These are phyloP conservation scores for Thelonectria blattea DNA, from an alignment of 2,329 filamentous ascomycete genomes.

Conservation along the genomic window DNA sequence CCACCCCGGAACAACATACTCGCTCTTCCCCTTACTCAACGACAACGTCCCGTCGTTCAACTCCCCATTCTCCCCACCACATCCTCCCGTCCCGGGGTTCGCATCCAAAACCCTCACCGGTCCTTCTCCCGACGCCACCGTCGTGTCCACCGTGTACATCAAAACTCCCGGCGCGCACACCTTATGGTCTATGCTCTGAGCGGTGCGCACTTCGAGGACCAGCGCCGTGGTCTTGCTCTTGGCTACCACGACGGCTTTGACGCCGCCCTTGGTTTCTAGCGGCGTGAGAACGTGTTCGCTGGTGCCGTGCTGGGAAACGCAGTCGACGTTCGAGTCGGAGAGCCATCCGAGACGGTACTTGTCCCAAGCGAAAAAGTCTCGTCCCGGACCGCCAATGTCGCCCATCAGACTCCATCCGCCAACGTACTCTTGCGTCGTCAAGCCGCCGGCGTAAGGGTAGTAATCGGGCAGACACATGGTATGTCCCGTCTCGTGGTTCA, in stretches of 20 bases:
- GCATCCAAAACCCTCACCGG: conserved; percentile 42
- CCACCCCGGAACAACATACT: conserved; percentile 20
- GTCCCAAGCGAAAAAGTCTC: conserved; percentile 48
- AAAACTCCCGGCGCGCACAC: conserved; percentile 44
- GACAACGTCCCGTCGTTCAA: conserved; percentile 43
- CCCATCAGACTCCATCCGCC: conserved; percentile 49
- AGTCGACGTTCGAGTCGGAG: conserved; percentile 42
- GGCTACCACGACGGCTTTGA: conserved; percentile 25
- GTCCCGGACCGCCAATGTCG: conserved; percentile 41
- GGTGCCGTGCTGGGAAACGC: conserved; percentile 33
- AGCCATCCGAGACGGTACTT: conserved; percentile 49
- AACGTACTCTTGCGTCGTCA: conserved; percentile 39
- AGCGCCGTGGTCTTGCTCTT: conserved; percentile 30
- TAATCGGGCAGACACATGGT: conserved; percentile 47
- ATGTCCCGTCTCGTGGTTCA: conserved; percentile 49
- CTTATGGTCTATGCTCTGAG: conserved; percentile 31
- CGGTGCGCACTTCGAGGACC: conserved; percentile 42
- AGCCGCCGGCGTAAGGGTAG: conserved; percentile 40
- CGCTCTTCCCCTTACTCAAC: background rate
- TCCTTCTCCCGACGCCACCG: conserved; percentile 37
- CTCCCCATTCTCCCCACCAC: conserved; percentile 31
- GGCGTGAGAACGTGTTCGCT: conserved; percentile 36
- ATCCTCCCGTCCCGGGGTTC: conserved; percentile 40
- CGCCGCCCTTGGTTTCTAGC: conserved; percentile 15
- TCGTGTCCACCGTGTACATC: conserved; percentile 44